Conservation (phyloP, 345 rosid genomes). For the Camelina sativa region DNA sequence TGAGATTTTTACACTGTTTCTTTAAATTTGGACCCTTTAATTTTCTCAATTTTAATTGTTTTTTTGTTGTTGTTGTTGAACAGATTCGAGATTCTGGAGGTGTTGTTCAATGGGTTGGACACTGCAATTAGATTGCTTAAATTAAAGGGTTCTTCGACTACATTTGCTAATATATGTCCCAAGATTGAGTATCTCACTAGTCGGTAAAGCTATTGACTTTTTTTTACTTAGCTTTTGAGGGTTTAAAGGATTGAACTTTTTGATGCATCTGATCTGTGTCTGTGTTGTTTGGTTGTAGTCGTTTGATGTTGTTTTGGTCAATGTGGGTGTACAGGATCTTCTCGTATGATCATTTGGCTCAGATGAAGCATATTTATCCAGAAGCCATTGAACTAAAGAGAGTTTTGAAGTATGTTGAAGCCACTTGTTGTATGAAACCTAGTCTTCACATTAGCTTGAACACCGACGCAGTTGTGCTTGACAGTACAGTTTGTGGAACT, state of each 20-base stretch:
- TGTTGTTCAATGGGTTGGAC: slow-evolving; percentile 67
- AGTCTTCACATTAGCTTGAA: slow-evolving; percentile 65
- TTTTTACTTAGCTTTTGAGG: not conserved
- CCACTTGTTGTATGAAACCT: slow-evolving; percentile 75
- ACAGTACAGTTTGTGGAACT: slow-evolving; percentile 46
- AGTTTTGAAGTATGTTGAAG: slow-evolving; percentile 60
- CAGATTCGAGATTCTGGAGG: slow-evolving; percentile 63
- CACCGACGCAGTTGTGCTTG: slow-evolving; percentile 52
- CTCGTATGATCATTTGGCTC: slow-evolving; percentile 67
- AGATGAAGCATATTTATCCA: slow-evolving; percentile 74
- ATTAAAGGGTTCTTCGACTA: slow-evolving; percentile 61
- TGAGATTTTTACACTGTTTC: slow-evolving; percentile 17
- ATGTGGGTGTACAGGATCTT: slow-evolving; percentile 62
- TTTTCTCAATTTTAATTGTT: not conserved
- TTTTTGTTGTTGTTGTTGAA: not conserved
- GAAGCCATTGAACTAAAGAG: slow-evolving; percentile 75
- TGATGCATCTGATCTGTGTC: not conserved
- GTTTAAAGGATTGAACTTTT: not conserved
- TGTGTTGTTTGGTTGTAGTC: not conserved
- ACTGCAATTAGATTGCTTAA: slow-evolving; percentile 60
- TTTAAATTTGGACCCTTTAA: not conserved
- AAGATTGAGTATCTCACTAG: slow-evolving; percentile 72
- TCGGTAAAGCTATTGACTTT: slow-evolving; percentile 50
- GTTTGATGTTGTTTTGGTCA: not conserved
- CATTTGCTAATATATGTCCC: slow-evolving; percentile 61